Percentiles rank a stretch among this genome's conserved stretches.
Conservation (phyloP, 2,329 filamentous ascomycete species). For the Myriosclerotinia curreyana region DNA sequence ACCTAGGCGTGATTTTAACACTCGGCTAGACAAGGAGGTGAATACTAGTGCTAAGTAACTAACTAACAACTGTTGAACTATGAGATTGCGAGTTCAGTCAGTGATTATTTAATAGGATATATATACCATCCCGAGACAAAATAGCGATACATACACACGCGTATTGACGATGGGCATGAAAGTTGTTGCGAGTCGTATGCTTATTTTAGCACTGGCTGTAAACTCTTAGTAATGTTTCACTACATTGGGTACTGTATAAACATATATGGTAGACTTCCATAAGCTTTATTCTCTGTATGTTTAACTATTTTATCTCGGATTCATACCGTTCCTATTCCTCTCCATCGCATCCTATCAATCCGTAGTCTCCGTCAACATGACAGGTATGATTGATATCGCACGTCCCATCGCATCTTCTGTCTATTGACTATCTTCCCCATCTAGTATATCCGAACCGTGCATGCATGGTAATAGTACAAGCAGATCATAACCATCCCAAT, state of each 20-base stretch:
- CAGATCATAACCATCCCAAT: conserved; percentile 5
- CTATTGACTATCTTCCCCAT: background rate
- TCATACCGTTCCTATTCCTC: background rate
- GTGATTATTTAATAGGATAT: no score
- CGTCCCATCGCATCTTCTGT: background rate
- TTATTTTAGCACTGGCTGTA: background rate
- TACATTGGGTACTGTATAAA: no score
- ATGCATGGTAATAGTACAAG: conserved; percentile 4
- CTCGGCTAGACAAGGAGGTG: background rate
- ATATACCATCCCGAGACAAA: background rate
- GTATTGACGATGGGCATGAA: background rate
- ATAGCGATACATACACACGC: no score
- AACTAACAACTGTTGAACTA: background rate
- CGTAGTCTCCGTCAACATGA: background rate
- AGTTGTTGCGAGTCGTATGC: background rate
- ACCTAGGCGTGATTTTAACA: background rate
- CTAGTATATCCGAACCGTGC: background rate
- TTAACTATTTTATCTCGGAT: conserved; percentile 2
- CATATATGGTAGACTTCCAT: background rate
- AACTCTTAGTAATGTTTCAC: background rate
- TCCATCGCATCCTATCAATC: background rate
- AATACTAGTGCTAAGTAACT: no score
- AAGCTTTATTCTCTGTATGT: background rate
- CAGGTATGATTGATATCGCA: background rate
- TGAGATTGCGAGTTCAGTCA: background rate